Evolutionary conservation across 2,329 filamentous ascomycete genomes (phyloP), one percentile per base, ranked within the genome.

Genomic region (Metarhizium sp.): DNA sequence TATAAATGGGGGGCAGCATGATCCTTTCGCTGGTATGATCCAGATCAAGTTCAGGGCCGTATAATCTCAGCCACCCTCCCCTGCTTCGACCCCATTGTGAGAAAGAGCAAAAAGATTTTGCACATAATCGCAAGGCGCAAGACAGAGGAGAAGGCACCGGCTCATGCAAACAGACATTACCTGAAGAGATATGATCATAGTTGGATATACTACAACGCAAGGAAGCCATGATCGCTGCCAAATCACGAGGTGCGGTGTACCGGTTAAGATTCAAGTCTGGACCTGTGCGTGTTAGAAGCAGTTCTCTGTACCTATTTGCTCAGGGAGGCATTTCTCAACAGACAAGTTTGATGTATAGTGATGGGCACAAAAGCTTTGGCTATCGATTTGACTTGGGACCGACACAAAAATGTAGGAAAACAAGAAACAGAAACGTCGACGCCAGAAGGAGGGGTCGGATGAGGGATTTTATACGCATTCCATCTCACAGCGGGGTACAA

Each of bases 1-100:
- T 61, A 66, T 64, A 69, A 40, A 40, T 34, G 69, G 65, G 70
- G 74, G 73, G 76, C 76, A 81, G 89, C 90, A 95, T 95, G 90
- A 94, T 95, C 87, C 91, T 95, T 94, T 91, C 91, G 91, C 91
- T 91, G 88, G 90, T 90, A 94, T 94, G 92, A 92, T 92, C 90
- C 88, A 90, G 88, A 92, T 92, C 89, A 92, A 92, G 88, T 92
- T 90, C 62, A 76, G 78, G 78, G 86, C 90, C 88, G 89, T 94
- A 87, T 94, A 84, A 85, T 94, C 88, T 92, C 86, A 90, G 70
- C 71, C 68, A 67, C 69, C 59, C 57, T 58, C 65, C 57, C 62
- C 62, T 58, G 42, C 16, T 40, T 42, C 48, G 7, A n/a, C 25
- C 30, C 16, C 40, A 7, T 32, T 18, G 7, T 11, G 7, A 13